Conservation (phyloP, 129 eudicot genomes). For the Glebionis coronaria region DNA sequence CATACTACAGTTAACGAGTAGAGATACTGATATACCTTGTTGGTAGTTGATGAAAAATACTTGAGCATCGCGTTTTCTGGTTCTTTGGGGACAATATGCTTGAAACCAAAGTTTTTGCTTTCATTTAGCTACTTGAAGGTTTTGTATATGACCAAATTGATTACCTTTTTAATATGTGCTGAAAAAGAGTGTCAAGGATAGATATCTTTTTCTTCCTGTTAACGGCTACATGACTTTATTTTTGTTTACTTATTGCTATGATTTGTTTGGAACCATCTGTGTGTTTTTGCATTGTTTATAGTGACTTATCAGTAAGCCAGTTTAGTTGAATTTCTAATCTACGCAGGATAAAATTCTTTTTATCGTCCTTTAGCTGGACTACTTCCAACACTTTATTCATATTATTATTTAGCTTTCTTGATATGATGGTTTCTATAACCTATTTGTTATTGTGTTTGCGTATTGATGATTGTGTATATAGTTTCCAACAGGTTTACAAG, state of each 20-base stretch:
- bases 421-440: not conserved
- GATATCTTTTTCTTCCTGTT: not conserved
- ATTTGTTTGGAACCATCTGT: not conserved
- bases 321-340: not conserved
- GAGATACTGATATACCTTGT: not conserved
- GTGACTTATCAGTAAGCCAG: conserved; percentile 4
- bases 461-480: conserved; percentile 9
- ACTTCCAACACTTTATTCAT: not conserved
- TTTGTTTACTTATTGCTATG: conserved; percentile 1
- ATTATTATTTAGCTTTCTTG: not conserved
- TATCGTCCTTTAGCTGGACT: not conserved
- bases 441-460: not conserved
- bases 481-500: conserved; percentile 46
- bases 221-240: not conserved
- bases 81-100: not conserved
- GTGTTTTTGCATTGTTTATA: conserved; percentile 2
- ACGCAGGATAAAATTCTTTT: not conserved
- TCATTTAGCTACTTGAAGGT: not conserved
- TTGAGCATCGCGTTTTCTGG: conserved; percentile 4
- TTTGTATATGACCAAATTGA: not conserved
- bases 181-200: not conserved
- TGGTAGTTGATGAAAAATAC: conserved; percentile 11
- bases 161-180: not conserved
- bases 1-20: not conserved
- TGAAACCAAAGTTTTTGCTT: not conserved